Base-by-base conservation (phyloP, 108 stramenopile species). In the Conticribra weissflogii region DNA sequence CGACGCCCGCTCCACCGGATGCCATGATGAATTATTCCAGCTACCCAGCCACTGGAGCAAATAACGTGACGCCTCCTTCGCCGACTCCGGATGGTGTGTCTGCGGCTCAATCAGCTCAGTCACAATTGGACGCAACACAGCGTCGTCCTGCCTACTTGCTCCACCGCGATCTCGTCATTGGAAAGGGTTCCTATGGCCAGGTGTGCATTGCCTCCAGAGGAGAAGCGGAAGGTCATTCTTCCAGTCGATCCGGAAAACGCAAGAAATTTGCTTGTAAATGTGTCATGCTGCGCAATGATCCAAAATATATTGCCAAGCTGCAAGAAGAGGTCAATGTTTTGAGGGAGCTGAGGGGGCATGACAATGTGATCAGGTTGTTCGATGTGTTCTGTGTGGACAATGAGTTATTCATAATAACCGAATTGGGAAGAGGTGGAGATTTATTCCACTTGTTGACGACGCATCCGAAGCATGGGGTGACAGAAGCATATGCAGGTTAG, bases 211-310 rank as follows among this genome's bases (percentile, higher is more conserved):
- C 95, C 17, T 90, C 88, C 22, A 52, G 92, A 23, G 95, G 91
- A 18, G 94, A 91, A 69, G 78, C 88, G n/a, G 88, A 94, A 63
- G 88, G 86, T 9, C 86, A 89, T 46, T 62, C 71, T 27, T 70
- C 66, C 29, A 50, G 45, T 27, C 64, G 65, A 44, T 83, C 86
- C 16, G 90, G 90, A 17, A 96, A 96, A 63, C 75, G 92, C 24
- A 93, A 92, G 62, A 96, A 96, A 73, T 96, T 96, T 74, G 92
- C 95, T 3, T 92, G 95, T 75, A 96, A 96, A 69, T 96, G 92
- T 59, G 95, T 96, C 80, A 83, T 91, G 76, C 78, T 96, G 19
- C 76, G 90, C 45, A 91, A 88, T 59, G 95, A 96, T 69, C 90
- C 95, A 31, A 96, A 93, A 71, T 96, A 96, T 85, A 93, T 96